Evolutionary conservation across 306 rosid species (phyloP), one percentile per base, ranked within the genome.

Genomic region (Trifolium repens): DNA sequence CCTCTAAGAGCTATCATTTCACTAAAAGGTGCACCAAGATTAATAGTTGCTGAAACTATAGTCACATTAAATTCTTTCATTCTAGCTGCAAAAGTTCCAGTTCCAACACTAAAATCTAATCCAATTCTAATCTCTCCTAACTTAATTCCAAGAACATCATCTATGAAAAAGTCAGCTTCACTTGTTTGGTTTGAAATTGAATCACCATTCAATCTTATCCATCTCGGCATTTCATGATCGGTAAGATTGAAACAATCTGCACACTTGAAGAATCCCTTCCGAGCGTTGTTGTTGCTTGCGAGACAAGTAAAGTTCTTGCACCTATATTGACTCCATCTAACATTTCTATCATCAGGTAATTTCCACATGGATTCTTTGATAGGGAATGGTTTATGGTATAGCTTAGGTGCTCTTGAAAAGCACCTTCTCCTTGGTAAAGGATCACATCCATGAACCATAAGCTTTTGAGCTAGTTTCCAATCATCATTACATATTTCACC

Each of bases 391-490:
- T 76, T 78, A 68, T 1, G 42, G 47, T 86, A 91, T 47, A 91
- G 76, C 78, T 85, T 58, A 13, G 97, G 94, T 0, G 89, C 85
- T 65, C 78, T 67, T 4, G 92, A 79, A 37, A 89, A 88, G 74
- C 97, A 91, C 71, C 97, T 82, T 72, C 96, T 86, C 50, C 97
- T 85, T 2, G 97, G 97, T 50, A 91, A 76, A 43, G 94, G 94
- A 76, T 91, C 97, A 4, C 97, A 91, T 11, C 94, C 97, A 61
- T 89, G 97, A 83, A 91, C 88, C 94, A 89, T 91, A 0, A 91
- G 89, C 81, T 71, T 88, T 46, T 91, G 97, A 74, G 90, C 97
- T 47, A 88, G 83, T 63, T 81, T 86, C 96, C 97, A 89, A 68
- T 91, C 97, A 70, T 91, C 96, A 2, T 91, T 88, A 82, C 96